Conservation (phyloP, 2,329 filamentous ascomycete genomes). For the Fusarium chaquense region DNA sequence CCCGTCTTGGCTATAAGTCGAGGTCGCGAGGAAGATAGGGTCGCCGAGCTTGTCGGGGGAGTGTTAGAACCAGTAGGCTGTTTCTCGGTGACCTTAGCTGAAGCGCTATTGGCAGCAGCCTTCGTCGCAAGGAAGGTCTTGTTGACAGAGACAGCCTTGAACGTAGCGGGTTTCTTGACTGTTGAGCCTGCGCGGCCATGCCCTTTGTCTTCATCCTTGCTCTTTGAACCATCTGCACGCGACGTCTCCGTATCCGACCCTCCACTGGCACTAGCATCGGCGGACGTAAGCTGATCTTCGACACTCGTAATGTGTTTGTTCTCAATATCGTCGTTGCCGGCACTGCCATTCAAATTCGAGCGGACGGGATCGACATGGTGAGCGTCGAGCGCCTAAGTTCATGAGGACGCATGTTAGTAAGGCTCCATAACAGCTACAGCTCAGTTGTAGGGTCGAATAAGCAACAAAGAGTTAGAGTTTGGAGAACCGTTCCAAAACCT, state of each 20-base stretch:
- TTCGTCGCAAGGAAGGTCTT: constrained; percentile 86
- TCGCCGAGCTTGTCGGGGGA: constrained; percentile 59
- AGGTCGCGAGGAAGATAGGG: constrained; percentile 70
- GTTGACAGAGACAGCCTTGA: constrained; percentile 88
- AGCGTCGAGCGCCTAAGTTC: constrained; percentile 53
- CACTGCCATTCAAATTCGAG: constrained; percentile 63
- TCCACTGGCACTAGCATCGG: constrained; percentile 77
- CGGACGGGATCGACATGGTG: constrained; percentile 62
- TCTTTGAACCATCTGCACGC: constrained; percentile 66
- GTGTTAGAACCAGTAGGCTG: constrained; percentile 60
- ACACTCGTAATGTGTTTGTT: constrained; percentile 69
- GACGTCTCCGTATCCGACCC: constrained; percentile 82
- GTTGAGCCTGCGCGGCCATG: constrained; percentile 70
- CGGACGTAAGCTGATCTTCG: constrained; percentile 71
- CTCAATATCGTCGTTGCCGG: constrained; percentile 63
- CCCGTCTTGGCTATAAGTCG: constrained; percentile 82
- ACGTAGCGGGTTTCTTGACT: constrained; percentile 79
- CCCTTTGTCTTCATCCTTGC: constrained; percentile 68
- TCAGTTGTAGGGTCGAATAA: neutral
- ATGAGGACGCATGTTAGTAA: constrained; percentile 34
- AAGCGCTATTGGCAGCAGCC: constrained; percentile 57
- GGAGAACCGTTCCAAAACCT: neutral
- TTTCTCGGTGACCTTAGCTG: constrained; percentile 66
- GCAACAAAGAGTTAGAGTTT: neutral
- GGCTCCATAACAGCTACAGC: constrained; percentile 1